Conservation (phyloP, 2,329 filamentous ascomycete genomes). For the Tolypocladium pustulatum region DNA sequence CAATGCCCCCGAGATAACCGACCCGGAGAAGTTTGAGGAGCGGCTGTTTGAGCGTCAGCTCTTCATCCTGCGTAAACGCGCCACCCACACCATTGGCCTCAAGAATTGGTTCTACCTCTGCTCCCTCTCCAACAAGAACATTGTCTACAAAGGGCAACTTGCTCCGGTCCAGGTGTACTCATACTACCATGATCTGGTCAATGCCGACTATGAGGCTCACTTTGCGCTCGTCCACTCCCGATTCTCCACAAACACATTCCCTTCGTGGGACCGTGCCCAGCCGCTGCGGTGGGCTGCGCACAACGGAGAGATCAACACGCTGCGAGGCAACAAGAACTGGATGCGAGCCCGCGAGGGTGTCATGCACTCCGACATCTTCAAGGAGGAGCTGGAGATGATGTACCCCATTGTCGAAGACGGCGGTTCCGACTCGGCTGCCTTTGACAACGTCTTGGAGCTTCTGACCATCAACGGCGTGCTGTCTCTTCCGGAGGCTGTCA, state of each 20-base stretch:
- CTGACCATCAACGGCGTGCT: conserved; percentile 92
- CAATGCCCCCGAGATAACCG: conserved; percentile 66
- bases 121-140: conserved; percentile 94
- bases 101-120: conserved; percentile 99
- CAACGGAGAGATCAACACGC: conserved; percentile 97
- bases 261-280: conserved; percentile 95
- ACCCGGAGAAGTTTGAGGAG: conserved; percentile 73
- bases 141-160: conserved; percentile 96
- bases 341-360: conserved; percentile 95
- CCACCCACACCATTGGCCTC: conserved; percentile 86
- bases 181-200: conserved; percentile 95
- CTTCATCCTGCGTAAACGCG: conserved; percentile 87
- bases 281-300: conserved; percentile 94
- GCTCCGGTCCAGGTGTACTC: conserved; percentile 93
- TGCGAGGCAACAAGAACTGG: conserved; percentile 99
- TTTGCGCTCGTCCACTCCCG: conserved; percentile 95
- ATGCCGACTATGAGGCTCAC: conserved; percentile 93
- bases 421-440: conserved; percentile 91
- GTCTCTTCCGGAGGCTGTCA: conserved; percentile 89
- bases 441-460: conserved; percentile 92
- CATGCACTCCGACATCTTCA: conserved; percentile 86
- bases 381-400: conserved; percentile 78
- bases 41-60: conserved; percentile 84
- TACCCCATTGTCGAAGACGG: conserved; percentile 96
- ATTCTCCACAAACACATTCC: conserved; percentile 97